Percentiles rank a stretch among this genome's conserved stretches.
phyloP scores from a whole-genome alignment of 805 yeast genomes.

The Kazachstania africana region DNA sequence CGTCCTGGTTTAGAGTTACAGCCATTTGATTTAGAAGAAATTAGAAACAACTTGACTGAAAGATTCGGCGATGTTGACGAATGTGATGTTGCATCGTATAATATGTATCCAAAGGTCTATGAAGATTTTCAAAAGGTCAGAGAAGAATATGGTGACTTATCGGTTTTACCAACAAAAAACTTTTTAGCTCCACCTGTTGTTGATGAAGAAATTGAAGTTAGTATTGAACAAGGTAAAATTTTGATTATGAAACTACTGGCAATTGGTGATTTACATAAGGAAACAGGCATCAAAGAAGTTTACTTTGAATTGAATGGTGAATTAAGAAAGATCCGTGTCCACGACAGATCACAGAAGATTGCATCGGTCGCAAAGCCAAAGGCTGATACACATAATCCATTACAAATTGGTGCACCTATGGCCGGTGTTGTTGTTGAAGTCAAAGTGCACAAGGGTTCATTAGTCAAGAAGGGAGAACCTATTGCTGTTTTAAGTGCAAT shows the following conservation, averaged over 20 bases:
- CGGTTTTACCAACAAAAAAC: slow-evolving; percentile 85
- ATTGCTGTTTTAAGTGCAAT: slow-evolving; percentile 89
- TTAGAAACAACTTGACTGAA: slow-evolving; percentile 60
- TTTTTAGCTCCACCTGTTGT: slow-evolving; percentile 81
- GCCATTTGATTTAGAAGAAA: slow-evolving; percentile 67
- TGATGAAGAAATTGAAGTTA: slow-evolving; percentile 80
- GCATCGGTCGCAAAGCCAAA: slow-evolving; percentile 81
- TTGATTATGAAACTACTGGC: slow-evolving; percentile 87
- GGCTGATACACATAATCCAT: slow-evolving; percentile 78
- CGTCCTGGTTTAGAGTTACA: slow-evolving; percentile 89
- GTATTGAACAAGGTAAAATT: slow-evolving; percentile 89
- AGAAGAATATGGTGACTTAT: slow-evolving; percentile 81
- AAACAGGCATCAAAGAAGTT: slow-evolving; percentile 89
- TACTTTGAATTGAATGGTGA: slow-evolving; percentile 98
- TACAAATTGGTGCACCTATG: slow-evolving; percentile 97
- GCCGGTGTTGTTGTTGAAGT: slow-evolving; percentile 97
- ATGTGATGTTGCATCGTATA: slow-evolving; percentile 85
- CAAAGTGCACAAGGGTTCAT: slow-evolving; percentile 75
- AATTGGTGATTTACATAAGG: slow-evolving; percentile 72
- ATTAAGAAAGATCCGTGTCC: slow-evolving; percentile 87
- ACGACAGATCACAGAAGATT: slow-evolving; percentile 76
- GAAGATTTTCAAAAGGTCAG: slow-evolving; percentile 69
- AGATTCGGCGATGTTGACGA: slow-evolving; percentile 77
- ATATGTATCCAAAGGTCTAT: slow-evolving; percentile 96
- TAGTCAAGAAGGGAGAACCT: slow-evolving; percentile 94